Conservation (phyloP, 2,329 filamentous ascomycete genomes). For the Pestalotiopsis sp. region DNA sequence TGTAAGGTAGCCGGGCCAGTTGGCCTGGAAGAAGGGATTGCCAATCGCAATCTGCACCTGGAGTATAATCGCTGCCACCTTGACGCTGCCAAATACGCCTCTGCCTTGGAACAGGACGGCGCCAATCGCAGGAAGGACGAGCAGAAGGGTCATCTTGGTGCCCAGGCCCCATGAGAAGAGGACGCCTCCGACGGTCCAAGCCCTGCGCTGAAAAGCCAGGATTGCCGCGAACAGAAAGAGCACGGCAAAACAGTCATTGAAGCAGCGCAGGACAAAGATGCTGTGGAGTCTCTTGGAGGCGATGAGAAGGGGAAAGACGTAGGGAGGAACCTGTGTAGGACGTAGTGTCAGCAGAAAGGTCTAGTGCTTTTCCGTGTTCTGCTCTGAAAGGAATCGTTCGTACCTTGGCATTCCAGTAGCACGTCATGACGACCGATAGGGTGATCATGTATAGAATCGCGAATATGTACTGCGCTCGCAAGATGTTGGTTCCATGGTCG, state of each 20-base stretch:
- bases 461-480: conserved; percentile 84
- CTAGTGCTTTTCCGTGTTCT: neutral
- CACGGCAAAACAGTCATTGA: conserved; percentile 92
- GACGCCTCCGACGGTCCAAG: conserved; percentile 74
- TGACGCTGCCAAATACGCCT: conserved; percentile 67
- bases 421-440: conserved; percentile 76
- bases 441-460: conserved; percentile 76
- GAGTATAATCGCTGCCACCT: conserved; percentile 70
- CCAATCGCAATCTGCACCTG: conserved; percentile 74
- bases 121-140: conserved; percentile 80
- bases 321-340: conserved; percentile 70
- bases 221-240: conserved; percentile 85
- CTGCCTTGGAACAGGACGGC: conserved; percentile 74
- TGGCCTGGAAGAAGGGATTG: conserved; percentile 69
- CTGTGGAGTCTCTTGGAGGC: conserved; percentile 92
- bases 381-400: conserved; percentile 16
- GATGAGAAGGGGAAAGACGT: conserved; percentile 82
- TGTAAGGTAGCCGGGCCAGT: conserved; percentile 72
- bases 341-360: neutral
- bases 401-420: conserved; percentile 77
- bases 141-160: conserved; percentile 92
- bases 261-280: conserved; percentile 88
- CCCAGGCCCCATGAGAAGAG: conserved; percentile 79
- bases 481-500: conserved; percentile 73
- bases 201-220: conserved; percentile 71